phyloP scores from a whole-genome alignment of 2,329 filamentous ascomycete genomes.

The Penicillium digitatum region DNA sequence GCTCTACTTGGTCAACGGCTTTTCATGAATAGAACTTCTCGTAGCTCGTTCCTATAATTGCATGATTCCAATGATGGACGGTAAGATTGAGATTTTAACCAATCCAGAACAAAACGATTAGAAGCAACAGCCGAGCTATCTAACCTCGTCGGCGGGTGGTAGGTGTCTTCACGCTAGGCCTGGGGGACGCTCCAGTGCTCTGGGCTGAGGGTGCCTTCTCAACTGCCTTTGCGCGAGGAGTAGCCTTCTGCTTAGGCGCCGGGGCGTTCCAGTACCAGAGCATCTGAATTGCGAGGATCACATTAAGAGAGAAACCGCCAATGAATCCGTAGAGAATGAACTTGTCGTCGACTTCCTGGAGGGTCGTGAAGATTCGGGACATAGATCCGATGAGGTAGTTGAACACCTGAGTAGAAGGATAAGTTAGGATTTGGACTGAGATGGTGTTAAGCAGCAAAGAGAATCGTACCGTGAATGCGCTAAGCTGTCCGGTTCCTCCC shows the following conservation, averaged over 20 bases:
- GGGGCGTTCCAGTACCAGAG: slow-evolving; percentile 87
- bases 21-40: not conserved
- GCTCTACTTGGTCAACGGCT: not conserved
- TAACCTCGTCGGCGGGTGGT: slow-evolving; percentile 56
- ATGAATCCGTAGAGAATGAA: slow-evolving; percentile 94
- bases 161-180: slow-evolving; percentile 47
- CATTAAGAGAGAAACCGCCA: slow-evolving; percentile 84
- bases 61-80: slow-evolving; percentile 8
- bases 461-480: slow-evolving; percentile 80
- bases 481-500: slow-evolving; percentile 90
- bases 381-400: slow-evolving; percentile 94
- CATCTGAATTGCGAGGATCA: slow-evolving; percentile 83
- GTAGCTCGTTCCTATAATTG: not conserved
- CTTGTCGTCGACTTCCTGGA: slow-evolving; percentile 96
- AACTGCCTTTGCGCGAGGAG: slow-evolving; percentile 23
- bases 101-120: slow-evolving; percentile 8
- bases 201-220: slow-evolving; percentile 33
- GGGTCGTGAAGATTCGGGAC: slow-evolving; percentile 92
- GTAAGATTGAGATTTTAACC: slow-evolving; percentile 16
- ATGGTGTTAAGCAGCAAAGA: not conserved
- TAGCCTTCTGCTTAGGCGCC: slow-evolving; percentile 38
- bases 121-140: slow-evolving; percentile 18
- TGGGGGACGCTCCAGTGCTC: slow-evolving; percentile 43
- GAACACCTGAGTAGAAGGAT: slow-evolving; percentile 65
- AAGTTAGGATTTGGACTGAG: not conserved